Evolutionary conservation across 2,329 filamentous ascomycete species (phyloP).

Genomic region (Chrysosporium queenslandicum): DNA sequence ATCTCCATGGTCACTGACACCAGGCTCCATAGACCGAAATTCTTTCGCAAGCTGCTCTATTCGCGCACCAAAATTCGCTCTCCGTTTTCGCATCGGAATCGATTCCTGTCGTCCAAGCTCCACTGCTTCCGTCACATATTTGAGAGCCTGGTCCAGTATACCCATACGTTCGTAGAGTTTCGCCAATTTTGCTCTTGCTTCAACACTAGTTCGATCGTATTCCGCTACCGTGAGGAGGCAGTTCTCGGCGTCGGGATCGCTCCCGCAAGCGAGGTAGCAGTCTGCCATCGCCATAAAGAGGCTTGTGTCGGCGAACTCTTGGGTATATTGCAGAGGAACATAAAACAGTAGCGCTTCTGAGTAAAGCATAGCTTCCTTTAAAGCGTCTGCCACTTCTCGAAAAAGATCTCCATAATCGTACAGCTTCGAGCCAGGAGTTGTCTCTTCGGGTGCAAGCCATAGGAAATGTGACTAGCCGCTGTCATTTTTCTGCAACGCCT

Average conservation of each 20-base stretch:
- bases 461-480: constrained; percentile 51
- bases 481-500: neutral
- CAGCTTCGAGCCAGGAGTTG: constrained; percentile 42
- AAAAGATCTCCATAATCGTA: constrained; percentile 69
- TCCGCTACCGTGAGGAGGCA: constrained; percentile 67
- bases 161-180: constrained; percentile 72
- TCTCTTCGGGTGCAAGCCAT: constrained; percentile 58
- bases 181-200: constrained; percentile 68
- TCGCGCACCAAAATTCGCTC: constrained; percentile 20
- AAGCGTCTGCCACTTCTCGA: constrained; percentile 55
- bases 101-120: constrained; percentile 45
- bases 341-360: constrained; percentile 52
- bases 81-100: constrained; percentile 26
- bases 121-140: constrained; percentile 66
- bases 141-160: constrained; percentile 64
- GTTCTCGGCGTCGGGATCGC: constrained; percentile 61
- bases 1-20: constrained; percentile 15
- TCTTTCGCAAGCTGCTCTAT: constrained; percentile 35
- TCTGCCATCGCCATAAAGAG: constrained; percentile 43
- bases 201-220: constrained; percentile 59
- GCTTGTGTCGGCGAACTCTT: constrained; percentile 40
- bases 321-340: constrained; percentile 40
- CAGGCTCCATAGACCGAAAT: constrained; percentile 25
- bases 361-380: constrained; percentile 44
- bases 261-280: constrained; percentile 57